phyloP scores from a whole-genome alignment of 805 yeast species.

The Teunomyces aglyptinius region DNA sequence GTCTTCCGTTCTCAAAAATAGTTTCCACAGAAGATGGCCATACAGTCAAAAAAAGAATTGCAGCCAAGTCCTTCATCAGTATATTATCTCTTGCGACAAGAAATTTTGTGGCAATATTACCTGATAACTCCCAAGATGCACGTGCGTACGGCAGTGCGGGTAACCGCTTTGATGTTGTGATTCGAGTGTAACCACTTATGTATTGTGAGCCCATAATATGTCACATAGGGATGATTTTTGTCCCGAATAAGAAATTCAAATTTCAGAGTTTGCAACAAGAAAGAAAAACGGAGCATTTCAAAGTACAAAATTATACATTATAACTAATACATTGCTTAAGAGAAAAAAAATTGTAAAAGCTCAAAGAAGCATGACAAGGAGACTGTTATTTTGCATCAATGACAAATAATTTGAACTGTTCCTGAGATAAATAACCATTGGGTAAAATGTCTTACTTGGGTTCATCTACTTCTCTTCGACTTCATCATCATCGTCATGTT shows the following conservation, averaged over 20 bases:
- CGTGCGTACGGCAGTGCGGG: not conserved
- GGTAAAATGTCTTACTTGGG: not conserved
- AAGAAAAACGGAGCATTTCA: not conserved
- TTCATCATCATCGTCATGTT: slow-evolving; percentile 38
- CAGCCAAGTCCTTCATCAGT: slow-evolving; percentile 28
- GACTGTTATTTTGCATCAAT: not conserved
- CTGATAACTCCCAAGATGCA: not conserved
- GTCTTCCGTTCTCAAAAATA: not conserved
- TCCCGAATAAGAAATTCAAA: not conserved
- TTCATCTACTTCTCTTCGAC: slow-evolving; percentile 5
- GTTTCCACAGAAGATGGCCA: slow-evolving; percentile 2
- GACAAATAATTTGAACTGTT: not conserved
- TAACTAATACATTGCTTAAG: slow-evolving; percentile 3
- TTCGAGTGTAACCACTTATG: not conserved
- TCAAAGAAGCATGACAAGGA: not conserved
- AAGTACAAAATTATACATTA: not conserved
- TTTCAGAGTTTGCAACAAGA: not conserved
- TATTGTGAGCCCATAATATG: not conserved
- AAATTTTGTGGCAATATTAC: not conserved
- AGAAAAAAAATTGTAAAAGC: not conserved
- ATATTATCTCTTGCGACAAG: slow-evolving; percentile 23
- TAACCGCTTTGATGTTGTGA: not conserved
- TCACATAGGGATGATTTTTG: not conserved
- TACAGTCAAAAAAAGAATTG: slow-evolving; percentile 20
- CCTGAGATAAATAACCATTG: not conserved